Conservation (phyloP, 257 asterid genomes). For the Scutellaria barbata region DNA sequence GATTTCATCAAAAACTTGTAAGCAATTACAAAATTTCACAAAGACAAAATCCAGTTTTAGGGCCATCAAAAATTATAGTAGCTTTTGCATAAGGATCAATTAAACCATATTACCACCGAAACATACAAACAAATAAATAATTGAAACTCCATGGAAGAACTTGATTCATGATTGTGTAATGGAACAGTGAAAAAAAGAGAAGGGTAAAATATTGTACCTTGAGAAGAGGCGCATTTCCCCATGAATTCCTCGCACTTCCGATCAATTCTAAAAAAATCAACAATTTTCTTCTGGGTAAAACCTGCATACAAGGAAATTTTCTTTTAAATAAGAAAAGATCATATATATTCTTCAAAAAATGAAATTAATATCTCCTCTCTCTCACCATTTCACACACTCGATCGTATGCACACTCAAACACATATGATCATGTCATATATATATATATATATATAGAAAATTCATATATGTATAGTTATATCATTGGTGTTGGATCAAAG, state of each 20-base stretch:
- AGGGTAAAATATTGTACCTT: constrained; percentile 61
- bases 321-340: too few species aligned
- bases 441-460: too few species aligned
- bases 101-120: background rate
- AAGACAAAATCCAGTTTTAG: background rate
- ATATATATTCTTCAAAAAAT: background rate
- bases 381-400: constrained; percentile 21
- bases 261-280: constrained; percentile 72
- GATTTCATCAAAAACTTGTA: constrained; percentile 25
- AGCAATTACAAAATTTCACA: constrained; percentile 12
- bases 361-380: background rate
- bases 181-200: constrained; percentile 11
- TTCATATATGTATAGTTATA: too few species aligned
- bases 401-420: constrained; percentile 21
- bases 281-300: constrained; percentile 73
- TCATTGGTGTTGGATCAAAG: background rate
- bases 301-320: constrained; percentile 42
- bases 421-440: background rate
- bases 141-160: background rate
- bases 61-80: background rate
- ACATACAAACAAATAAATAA: too few species aligned
- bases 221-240: constrained; percentile 51
- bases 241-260: constrained; percentile 48
- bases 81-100: background rate
- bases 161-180: background rate